Conservation (phyloP, 768 basidiomycete species). For the Lentinula sp. region DNA sequence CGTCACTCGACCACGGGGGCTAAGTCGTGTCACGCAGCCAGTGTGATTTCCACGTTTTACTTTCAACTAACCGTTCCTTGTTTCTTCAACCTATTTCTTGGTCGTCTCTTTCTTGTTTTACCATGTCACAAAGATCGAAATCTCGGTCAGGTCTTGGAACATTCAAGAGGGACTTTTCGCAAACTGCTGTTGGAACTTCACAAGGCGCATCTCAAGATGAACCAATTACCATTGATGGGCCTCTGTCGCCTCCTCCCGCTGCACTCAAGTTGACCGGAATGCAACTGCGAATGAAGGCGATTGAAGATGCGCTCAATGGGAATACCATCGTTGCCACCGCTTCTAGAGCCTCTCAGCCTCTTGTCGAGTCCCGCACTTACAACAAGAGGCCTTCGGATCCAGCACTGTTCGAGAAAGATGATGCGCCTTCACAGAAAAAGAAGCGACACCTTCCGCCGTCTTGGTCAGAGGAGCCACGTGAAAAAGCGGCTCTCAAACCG, state of each 20-base stretch:
- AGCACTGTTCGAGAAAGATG: constrained; percentile 7
- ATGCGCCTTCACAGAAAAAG: constrained; percentile 37
- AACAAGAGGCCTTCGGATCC: constrained; percentile 32
- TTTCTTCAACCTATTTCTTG: neutral
- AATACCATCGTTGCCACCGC: constrained; percentile 5
- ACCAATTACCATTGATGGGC: neutral
- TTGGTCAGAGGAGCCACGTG: constrained; percentile 29
- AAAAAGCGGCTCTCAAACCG: neutral
- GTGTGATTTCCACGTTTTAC: neutral
- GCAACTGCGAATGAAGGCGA: constrained; percentile 45
- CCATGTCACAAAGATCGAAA: constrained; percentile 12
- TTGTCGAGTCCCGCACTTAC: constrained; percentile 20
- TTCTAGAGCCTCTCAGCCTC: constrained; percentile 17
- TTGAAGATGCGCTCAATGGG: constrained; percentile 48
- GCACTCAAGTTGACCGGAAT: constrained; percentile 15
- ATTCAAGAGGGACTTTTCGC: constrained; percentile 59
- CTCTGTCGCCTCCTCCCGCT: constrained; percentile 13
- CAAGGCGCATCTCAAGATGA: neutral
- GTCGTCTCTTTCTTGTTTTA: neutral
- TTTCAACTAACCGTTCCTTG: neutral
- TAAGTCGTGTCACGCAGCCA: neutral
- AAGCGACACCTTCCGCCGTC: constrained; percentile 46
- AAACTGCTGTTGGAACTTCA: constrained; percentile 19
- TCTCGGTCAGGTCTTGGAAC: constrained; percentile 55
- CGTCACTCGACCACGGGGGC: neutral